phyloP scores from a whole-genome alignment of 495 filamentous ascomycete genomes.

The Xylaria bambusicola region DNA sequence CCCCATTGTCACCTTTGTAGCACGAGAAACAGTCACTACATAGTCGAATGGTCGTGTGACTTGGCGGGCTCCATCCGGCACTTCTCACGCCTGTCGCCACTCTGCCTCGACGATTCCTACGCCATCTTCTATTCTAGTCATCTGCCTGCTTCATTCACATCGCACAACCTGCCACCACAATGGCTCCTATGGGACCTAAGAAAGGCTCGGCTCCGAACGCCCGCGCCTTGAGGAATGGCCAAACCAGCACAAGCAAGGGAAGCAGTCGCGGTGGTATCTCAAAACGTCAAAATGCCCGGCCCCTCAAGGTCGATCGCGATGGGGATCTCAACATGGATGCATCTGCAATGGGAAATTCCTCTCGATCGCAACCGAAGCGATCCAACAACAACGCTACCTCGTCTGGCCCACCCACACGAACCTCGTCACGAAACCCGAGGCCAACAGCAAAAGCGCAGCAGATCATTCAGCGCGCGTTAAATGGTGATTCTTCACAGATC shows the following conservation, averaged over 20 bases:
- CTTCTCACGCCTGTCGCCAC: not conserved
- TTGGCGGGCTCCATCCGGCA: not conserved
- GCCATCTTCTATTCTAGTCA: not conserved
- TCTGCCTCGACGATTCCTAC: not conserved
- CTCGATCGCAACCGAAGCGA: slow-evolving; percentile 28
- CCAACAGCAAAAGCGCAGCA: slow-evolving; percentile 35
- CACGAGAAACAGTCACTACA: slow-evolving; percentile 1
- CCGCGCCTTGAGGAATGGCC: slow-evolving; percentile 33
- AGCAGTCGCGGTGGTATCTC: slow-evolving; percentile 64
- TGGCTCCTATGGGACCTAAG: slow-evolving; percentile 41
- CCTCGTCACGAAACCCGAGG: slow-evolving; percentile 35
- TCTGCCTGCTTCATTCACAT: not conserved
- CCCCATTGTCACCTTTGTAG: not conserved
- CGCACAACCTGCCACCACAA: slow-evolving; percentile 19
- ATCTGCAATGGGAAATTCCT: slow-evolving; percentile 39
- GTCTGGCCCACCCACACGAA: slow-evolving; percentile 28
- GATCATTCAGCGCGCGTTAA: slow-evolving; percentile 39
- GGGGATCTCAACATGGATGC: slow-evolving; percentile 81
- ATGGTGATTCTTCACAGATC: slow-evolving; percentile 23
- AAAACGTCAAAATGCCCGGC: slow-evolving; percentile 57
- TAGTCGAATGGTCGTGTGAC: slow-evolving; percentile 11
- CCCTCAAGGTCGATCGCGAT: slow-evolving; percentile 67
- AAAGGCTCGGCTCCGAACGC: slow-evolving; percentile 27
- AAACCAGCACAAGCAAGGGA: slow-evolving; percentile 19
- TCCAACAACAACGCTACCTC: slow-evolving; percentile 14